phyloP scores from a whole-genome alignment of 768 basidiomycete genomes.

The Pleurotus pulmonarius region DNA sequence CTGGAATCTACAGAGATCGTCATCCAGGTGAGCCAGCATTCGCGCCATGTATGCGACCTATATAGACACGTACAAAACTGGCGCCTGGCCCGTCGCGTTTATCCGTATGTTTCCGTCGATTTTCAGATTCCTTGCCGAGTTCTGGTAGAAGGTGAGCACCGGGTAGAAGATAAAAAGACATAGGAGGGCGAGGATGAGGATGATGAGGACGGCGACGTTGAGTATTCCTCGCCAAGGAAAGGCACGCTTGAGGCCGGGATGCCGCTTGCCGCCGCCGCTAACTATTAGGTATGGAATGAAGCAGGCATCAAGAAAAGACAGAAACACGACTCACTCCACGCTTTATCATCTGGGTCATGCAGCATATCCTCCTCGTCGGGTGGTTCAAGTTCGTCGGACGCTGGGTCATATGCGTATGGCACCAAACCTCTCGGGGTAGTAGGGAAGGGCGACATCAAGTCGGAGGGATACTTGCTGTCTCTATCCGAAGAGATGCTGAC shows the following conservation, averaged over 20 bases:
- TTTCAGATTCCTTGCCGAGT: slow-evolving; percentile 31
- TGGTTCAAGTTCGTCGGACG: slow-evolving; percentile 47
- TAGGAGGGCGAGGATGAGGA: slow-evolving; percentile 61
- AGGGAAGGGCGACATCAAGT: slow-evolving; percentile 13
- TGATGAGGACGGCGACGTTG: slow-evolving; percentile 67
- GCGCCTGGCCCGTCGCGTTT: slow-evolving; percentile 68
- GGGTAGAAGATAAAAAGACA: slow-evolving; percentile 83
- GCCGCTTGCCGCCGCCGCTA: background rate
- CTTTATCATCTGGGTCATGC: slow-evolving; percentile 49
- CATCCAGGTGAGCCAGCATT: slow-evolving; percentile 1
- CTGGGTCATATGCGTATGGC: slow-evolving; percentile 71
- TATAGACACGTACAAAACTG: slow-evolving; percentile 37
- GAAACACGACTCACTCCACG: slow-evolving; percentile 10
- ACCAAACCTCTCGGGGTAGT: slow-evolving; percentile 38
- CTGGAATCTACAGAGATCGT: slow-evolving; percentile 23
- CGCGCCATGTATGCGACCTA: background rate
- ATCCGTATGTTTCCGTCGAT: slow-evolving; percentile 64
- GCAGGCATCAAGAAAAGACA: background rate
- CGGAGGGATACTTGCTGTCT: slow-evolving; percentile 59
- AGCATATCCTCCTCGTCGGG: slow-evolving; percentile 74
- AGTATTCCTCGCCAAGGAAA: slow-evolving; percentile 47
- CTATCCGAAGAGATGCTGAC: slow-evolving; percentile 48
- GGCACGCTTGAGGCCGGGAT: slow-evolving; percentile 15
- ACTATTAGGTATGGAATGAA: background rate
- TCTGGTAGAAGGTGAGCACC: slow-evolving; percentile 47